Percentiles rank a stretch among this genome's conserved stretches.
phyloP scores from a whole-genome alignment of 257 asterid species.

The Solanum gracilifrons region DNA sequence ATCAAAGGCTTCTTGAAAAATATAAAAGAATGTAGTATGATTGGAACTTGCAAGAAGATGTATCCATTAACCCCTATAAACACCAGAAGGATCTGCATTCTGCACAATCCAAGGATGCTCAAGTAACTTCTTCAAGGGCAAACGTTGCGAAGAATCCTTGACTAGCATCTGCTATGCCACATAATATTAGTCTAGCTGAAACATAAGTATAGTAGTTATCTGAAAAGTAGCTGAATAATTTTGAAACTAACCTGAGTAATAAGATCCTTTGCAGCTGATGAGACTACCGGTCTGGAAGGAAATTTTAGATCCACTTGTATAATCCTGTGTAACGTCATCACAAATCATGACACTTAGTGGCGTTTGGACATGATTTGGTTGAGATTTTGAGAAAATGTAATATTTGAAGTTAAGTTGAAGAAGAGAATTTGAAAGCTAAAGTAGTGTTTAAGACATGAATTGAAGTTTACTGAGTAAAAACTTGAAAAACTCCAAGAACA shows the following conservation, averaged over 20 bases:
- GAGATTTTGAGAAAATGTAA: background rate
- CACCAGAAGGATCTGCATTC: conserved; percentile 87
- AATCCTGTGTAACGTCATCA: conserved; percentile 40
- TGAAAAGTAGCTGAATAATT: background rate
- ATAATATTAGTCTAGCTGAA: background rate
- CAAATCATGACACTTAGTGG: background rate
- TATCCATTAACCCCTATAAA: conserved; percentile 34
- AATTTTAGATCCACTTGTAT: conserved; percentile 88
- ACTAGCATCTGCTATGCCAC: conserved; percentile 61
- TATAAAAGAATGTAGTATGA: background rate
- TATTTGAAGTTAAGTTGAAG: background rate
- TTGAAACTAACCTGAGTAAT: conserved; percentile 50
- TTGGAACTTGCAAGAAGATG: background rate
- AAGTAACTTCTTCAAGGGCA: conserved; percentile 73
- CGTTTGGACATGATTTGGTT: background rate
- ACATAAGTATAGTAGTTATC: background rate
- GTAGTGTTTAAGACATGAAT: background rate
- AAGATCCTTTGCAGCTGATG: conserved; percentile 90
- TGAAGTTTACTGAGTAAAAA: background rate
- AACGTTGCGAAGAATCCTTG: conserved; percentile 68
- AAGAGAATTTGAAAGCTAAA: background rate
- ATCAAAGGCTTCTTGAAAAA: background rate
- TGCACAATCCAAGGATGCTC: conserved; percentile 98
- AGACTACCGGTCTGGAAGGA: conserved; percentile 73
- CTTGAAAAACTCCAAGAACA: background rate